phyloP scores from a whole-genome alignment of 768 basidiomycete genomes.

The Neoboletus brunneissimus region DNA sequence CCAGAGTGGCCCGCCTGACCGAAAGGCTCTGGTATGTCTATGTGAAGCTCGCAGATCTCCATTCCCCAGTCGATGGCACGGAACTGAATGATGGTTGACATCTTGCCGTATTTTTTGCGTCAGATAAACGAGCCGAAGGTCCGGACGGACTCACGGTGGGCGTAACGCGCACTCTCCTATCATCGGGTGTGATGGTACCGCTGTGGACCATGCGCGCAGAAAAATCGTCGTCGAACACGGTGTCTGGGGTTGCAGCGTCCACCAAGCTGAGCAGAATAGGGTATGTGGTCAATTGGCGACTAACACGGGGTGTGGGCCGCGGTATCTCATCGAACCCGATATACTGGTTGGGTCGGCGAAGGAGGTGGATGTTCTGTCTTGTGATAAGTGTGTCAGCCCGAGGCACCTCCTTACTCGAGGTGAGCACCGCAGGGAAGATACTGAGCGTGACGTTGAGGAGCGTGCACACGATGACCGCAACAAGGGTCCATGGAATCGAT shows the following conservation, averaged over 20 bases:
- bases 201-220: conserved; percentile 5
- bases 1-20: conserved; percentile 5
- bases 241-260: conserved; percentile 5
- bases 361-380: conserved; percentile 8
- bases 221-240: conserved; percentile 8
- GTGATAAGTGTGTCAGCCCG: neutral
- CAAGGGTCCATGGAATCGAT: conserved; percentile 7
- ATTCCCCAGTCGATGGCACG: conserved; percentile 17
- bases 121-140: neutral
- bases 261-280: conserved; percentile 9
- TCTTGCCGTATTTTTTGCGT: neutral
- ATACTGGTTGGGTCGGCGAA: conserved; percentile 9
- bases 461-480: conserved; percentile 4
- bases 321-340: conserved; percentile 10
- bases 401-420: neutral
- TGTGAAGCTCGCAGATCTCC: conserved; percentile 12
- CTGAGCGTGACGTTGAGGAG: conserved; percentile 7
- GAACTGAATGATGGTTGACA: conserved; percentile 16
- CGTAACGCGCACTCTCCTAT: conserved; percentile 5
- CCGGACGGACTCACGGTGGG: neutral
- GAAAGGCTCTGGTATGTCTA: conserved; percentile 4
- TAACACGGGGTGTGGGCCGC: conserved; percentile 1
- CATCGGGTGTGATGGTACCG: conserved; percentile 9
- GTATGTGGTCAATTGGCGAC: conserved; percentile 3
- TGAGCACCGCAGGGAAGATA: neutral